These are phyloP conservation scores for Rhizophlyctis rosea DNA, from an alignment of 192 early-diverging fungal genomes.

Conservation along the genomic window DNA sequence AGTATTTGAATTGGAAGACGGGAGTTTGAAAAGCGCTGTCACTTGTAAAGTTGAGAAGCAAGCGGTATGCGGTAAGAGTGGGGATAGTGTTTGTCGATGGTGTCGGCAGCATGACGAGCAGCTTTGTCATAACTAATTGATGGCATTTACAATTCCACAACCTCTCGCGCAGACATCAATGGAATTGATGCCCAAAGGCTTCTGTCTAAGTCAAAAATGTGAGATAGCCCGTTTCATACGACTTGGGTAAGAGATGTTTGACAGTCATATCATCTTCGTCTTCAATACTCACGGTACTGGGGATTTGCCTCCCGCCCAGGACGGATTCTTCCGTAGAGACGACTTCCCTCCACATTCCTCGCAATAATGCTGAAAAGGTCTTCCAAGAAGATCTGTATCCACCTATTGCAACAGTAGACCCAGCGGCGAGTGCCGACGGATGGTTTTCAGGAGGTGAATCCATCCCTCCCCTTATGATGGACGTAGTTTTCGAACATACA, in stretches of 20 bases:
- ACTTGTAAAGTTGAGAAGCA: conserved; percentile 26
- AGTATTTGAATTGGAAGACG: conserved; percentile 20
- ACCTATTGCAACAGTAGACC: conserved; percentile 7
- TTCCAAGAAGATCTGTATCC: conserved; percentile 31
- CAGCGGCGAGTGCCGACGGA: neutral
- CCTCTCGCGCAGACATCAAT: conserved; percentile 9
- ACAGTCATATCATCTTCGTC: too few species aligned
- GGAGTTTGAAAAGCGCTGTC: neutral
- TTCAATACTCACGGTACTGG: too few species aligned
- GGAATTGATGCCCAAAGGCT: conserved; percentile 25
- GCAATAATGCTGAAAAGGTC: conserved; percentile 7
- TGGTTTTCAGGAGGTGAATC: conserved; percentile 18
- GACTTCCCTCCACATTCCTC: conserved; percentile 17
- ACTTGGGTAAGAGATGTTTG: conserved; percentile 19
- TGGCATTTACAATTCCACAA: neutral
- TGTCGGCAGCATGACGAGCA: too few species aligned
- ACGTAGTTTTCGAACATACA: conserved; percentile 4
- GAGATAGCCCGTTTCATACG: conserved; percentile 33
- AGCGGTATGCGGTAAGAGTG: conserved; percentile 10
- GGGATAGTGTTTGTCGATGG: neutral
- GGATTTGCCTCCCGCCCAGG: too few species aligned
- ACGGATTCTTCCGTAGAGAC: conserved; percentile 21
- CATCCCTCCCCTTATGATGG: conserved; percentile 21
- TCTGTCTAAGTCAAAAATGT: conserved; percentile 17
- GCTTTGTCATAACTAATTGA: too few species aligned